Percentiles rank a stretch among this genome's conserved stretches.
These are phyloP conservation scores for Kurtzmaniella quercitrusa DNA, from an alignment of 1,139 yeast species.

Conservation along the genomic window DNA sequence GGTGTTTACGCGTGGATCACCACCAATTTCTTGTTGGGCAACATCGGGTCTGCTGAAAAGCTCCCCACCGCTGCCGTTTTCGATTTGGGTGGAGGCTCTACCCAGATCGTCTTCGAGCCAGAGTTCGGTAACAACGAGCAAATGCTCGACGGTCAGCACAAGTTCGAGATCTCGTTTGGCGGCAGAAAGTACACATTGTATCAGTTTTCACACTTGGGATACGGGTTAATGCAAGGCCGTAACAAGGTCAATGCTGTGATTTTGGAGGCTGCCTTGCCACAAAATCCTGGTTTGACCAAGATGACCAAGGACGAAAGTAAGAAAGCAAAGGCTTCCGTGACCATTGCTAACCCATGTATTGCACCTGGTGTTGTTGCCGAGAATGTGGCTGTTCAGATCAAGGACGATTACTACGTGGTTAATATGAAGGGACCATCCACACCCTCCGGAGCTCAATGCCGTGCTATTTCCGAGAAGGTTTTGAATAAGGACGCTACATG, in stretches of 20 bases:
- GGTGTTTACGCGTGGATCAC: conserved; percentile 99
- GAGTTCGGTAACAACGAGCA: conserved; percentile 51
- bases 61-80: conserved; percentile 91
- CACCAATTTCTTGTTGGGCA: conserved; percentile 85
- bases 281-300: conserved; percentile 18
- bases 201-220: conserved; percentile 93
- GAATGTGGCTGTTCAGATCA: conserved; percentile 54
- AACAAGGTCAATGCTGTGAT: conserved; percentile 68
- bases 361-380: conserved; percentile 65
- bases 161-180: conserved; percentile 76
- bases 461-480: conserved; percentile 74
- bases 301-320: conserved; percentile 36
- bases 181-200: conserved; percentile 76
- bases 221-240: conserved; percentile 93
- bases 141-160: conserved; percentile 86
- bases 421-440: conserved; percentile 67
- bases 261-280: conserved; percentile 45
- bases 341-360: conserved; percentile 74
- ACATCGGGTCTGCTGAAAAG: conserved; percentile 73
- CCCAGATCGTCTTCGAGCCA: conserved; percentile 98
- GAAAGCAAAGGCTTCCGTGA: conserved; percentile 34
- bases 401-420: conserved; percentile 50
- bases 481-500: conserved; percentile 82
- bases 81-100: conserved; percentile 97
- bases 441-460: conserved; percentile 63